Evolutionary conservation across 257 asterid genomes (phyloP).

Genomic region (Solanum arcanum): DNA sequence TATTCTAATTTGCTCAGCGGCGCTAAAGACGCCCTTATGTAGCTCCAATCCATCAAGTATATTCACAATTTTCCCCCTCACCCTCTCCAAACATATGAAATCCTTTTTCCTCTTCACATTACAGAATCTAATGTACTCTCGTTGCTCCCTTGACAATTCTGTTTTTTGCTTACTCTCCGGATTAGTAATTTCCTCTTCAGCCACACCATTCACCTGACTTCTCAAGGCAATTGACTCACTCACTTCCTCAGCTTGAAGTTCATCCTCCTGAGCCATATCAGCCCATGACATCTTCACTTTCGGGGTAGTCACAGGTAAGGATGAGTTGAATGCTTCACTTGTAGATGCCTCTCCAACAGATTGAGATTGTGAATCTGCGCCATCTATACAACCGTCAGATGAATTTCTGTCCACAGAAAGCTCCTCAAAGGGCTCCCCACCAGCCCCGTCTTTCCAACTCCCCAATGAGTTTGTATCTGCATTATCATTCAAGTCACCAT

Average conservation of each 20-base stretch:
- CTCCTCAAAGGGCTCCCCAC: conserved; percentile 24
- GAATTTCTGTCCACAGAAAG: not conserved
- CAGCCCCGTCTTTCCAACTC: conserved; percentile 60
- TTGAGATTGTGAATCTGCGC: not conserved
- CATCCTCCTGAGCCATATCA: conserved; percentile 91
- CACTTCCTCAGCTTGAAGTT: conserved; percentile 35
- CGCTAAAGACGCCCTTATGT: conserved; percentile 31
- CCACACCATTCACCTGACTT: conserved; percentile 9
- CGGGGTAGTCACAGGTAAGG: conserved; percentile 21
- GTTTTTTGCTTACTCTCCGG: conserved; percentile 34
- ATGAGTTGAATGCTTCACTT: conserved; percentile 17
- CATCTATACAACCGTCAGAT: not conserved
- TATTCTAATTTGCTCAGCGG: conserved; percentile 35
- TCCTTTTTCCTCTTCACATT: conserved; percentile 27
- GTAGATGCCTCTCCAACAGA: conserved; percentile 15
- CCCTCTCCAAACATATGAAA: conserved; percentile 25
- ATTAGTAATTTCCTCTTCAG: conserved; percentile 9
- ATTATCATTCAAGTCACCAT: conserved; percentile 30
- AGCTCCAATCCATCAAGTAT: conserved; percentile 34
- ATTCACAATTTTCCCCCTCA: conserved; percentile 26
- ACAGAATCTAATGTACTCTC: conserved; percentile 28
- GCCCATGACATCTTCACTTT: conserved; percentile 77
- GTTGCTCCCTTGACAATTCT: conserved; percentile 24
- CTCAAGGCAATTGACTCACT: conserved; percentile 4
- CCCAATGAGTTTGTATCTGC: conserved; percentile 58